These are phyloP conservation scores for Exophiala xenobiotica DNA, from an alignment of 2,329 filamentous ascomycete genomes.

Conservation along the genomic window DNA sequence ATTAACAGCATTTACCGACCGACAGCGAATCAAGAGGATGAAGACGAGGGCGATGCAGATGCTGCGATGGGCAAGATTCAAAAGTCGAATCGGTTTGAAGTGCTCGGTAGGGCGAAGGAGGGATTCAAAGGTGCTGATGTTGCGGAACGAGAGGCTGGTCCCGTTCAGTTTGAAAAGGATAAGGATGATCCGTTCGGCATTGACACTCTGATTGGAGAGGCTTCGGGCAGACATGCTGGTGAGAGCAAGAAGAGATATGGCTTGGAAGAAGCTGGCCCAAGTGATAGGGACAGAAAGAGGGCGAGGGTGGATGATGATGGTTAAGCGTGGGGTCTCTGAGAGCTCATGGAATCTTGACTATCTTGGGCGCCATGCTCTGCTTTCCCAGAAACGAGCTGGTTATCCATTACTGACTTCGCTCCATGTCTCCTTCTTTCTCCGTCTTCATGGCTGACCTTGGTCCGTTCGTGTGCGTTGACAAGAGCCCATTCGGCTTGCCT, in stretches of 20 bases:
- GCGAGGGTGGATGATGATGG: constrained; percentile 73
- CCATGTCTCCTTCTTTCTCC: no score
- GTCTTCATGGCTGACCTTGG: no score
- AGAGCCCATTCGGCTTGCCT: no score
- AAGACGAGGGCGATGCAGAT: constrained; percentile 68
- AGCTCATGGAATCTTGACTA: no score
- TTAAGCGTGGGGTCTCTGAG: constrained; percentile 3
- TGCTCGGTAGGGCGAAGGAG: constrained; percentile 74
- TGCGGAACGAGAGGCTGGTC: constrained; percentile 76
- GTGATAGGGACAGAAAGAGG: constrained; percentile 60
- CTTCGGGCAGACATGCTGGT: constrained; percentile 45
- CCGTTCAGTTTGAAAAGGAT: constrained; percentile 95
- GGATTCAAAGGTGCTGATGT: constrained; percentile 84
- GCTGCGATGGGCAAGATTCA: constrained; percentile 85
- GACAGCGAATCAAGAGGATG: constrained; percentile 67
- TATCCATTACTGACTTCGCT: no score
- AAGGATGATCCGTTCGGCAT: constrained; percentile 86
- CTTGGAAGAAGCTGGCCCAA: constrained; percentile 54
- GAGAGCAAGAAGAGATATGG: constrained; percentile 73
- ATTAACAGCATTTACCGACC: constrained; percentile 93
- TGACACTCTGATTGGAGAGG: constrained; percentile 84
- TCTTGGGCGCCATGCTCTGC: no score
- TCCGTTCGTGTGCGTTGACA: no score
- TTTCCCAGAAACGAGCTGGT: no score
- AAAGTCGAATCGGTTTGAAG: constrained; percentile 82